These are phyloP conservation scores for Phytophthora sansomeana DNA, from an alignment of 352 stramenopile genomes.

Conservation along the genomic window DNA sequence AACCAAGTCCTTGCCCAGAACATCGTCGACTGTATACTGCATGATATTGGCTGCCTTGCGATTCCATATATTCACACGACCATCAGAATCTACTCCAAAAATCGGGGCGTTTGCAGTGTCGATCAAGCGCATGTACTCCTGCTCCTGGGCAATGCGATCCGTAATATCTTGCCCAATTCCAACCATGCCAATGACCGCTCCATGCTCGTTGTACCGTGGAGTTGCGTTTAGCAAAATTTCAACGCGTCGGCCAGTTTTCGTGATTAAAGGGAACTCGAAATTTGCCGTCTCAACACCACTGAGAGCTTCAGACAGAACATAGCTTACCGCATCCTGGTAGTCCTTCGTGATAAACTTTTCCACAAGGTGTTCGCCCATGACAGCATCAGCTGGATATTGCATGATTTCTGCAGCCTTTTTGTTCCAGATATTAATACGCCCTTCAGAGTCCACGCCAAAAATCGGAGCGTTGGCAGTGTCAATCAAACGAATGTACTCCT, in stretches of 20 bases:
- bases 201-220: constrained; percentile 54
- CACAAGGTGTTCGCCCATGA: constrained; percentile 69
- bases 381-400: constrained; percentile 62
- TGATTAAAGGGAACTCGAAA: constrained; percentile 76
- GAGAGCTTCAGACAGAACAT: constrained; percentile 65
- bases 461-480: constrained; percentile 80
- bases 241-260: constrained; percentile 46
- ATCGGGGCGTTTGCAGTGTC: constrained; percentile 78
- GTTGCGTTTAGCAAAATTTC: constrained; percentile 65
- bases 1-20: constrained; percentile 53
- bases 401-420: constrained; percentile 70
- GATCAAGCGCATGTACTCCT: constrained; percentile 76
- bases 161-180: constrained; percentile 78
- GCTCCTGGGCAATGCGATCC: constrained; percentile 65
- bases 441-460: constrained; percentile 73
- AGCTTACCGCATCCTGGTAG: constrained; percentile 59
- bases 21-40: constrained; percentile 62
- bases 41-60: constrained; percentile 63
- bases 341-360: constrained; percentile 70
- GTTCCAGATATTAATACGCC: constrained; percentile 76
- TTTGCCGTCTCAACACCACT: constrained; percentile 63
- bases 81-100: constrained; percentile 69
- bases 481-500: constrained; percentile 72
- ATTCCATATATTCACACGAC: constrained; percentile 73
- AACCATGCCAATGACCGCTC: constrained; percentile 61